Evolutionary conservation across 2,329 filamentous ascomycete species (phyloP), one percentile per base, ranked within the genome.

Genomic region (Paecilomyces fulvus): DNA sequence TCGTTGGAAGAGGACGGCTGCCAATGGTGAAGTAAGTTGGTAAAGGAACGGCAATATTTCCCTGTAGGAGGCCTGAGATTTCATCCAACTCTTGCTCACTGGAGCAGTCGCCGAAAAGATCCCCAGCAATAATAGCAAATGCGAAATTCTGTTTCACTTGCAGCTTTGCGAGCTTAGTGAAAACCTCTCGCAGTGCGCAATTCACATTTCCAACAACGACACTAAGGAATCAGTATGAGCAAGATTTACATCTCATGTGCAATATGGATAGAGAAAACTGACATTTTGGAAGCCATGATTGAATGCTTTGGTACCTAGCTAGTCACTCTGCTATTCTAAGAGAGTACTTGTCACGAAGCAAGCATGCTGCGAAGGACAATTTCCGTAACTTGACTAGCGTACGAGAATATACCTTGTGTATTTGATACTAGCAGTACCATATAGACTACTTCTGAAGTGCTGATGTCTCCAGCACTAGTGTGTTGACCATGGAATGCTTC

Each of bases 1-100:
- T 75, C 2, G 79, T 72, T 0, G 94, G 94, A 5, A 99, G 78
- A n/a, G 86, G 75, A 51, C 80, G 80, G 37, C 79, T 85, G 63
- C 89, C 91, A 58, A 96, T 79, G 2, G 89, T 90, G 70, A 97
- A 99, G 75, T 99, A 99, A 8, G 88, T 95, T 1, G 92, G 86
- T 0, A 97, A 76, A 2, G 92, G 86, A 3, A 97, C 78, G 21
- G 79, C 69, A 54, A 95, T 85, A 10, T 82, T 78, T n/a, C 90
- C 90, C 25, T 82, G 74, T 0, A 97, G 73, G 3, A 99, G 80
- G 9, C 82, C 80, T 10, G 79, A 75, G 4, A 94, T 73, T 11
- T 83, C 79, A 46, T 85, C 78, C 54, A 88, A 81, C 50, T 85
- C 79, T 1, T 68, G 67, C 30, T 73, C 71, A 49, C 67, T 64